Conservation (phyloP, 2,329 filamentous ascomycete genomes). For the Aureobasidium sp. region DNA sequence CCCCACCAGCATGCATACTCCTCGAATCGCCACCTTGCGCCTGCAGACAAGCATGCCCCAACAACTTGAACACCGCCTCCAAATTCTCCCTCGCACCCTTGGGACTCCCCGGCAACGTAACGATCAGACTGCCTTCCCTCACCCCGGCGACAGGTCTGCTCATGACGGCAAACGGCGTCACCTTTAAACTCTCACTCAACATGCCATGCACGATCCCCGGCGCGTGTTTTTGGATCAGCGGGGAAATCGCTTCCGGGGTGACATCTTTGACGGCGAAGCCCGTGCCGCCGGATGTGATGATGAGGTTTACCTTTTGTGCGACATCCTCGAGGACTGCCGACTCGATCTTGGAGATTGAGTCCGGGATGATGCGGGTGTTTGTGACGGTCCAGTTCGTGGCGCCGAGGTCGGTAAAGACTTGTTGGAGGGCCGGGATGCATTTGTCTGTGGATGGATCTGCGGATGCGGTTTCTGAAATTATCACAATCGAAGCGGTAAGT, state of each 20-base stretch:
- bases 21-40: slow-evolving; percentile 78
- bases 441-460: slow-evolving; percentile 72
- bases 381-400: slow-evolving; percentile 66
- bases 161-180: slow-evolving; percentile 98
- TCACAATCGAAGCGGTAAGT: slow-evolving; percentile 69
- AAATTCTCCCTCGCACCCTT: slow-evolving; percentile 95
- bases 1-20: slow-evolving; percentile 68
- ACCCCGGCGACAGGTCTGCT: slow-evolving; percentile 86
- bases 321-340: slow-evolving; percentile 54
- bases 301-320: slow-evolving; percentile 55
- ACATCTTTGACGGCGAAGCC: slow-evolving; percentile 80
- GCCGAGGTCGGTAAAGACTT: slow-evolving; percentile 51
- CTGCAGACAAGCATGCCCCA: slow-evolving; percentile 92
- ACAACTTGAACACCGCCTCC: slow-evolving; percentile 75
- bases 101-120: slow-evolving; percentile 88
- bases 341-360: slow-evolving; percentile 70
- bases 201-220: slow-evolving; percentile 91
- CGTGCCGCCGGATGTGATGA: slow-evolving; percentile 86
- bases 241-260: slow-evolving; percentile 82
- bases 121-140: slow-evolving; percentile 69
- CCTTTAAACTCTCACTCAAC: slow-evolving; percentile 72
- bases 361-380: slow-evolving; percentile 68
- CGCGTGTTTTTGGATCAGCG: slow-evolving; percentile 76
- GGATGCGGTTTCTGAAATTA: slow-evolving; percentile 86
- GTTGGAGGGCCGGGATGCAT: slow-evolving; percentile 58